phyloP scores from a whole-genome alignment of 179 eudicot genomes.

The Pouteria campechiana region DNA sequence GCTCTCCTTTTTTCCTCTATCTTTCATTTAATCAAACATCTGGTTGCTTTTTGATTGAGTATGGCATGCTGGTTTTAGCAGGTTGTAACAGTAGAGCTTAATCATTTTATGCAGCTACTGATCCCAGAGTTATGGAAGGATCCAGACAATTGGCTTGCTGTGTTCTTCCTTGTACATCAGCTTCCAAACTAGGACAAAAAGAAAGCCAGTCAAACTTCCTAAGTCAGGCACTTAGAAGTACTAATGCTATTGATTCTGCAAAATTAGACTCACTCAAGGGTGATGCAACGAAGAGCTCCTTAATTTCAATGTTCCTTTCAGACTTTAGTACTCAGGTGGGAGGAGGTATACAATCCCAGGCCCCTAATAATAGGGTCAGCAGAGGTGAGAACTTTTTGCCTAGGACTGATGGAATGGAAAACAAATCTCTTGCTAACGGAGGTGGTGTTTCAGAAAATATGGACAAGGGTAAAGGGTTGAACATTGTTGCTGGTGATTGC shows the following conservation, averaged over 20 bases:
- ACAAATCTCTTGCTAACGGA: slow-evolving; percentile 4
- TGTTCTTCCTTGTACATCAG: slow-evolving; percentile 14
- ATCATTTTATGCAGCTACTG: slow-evolving; percentile 23
- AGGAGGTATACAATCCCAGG: slow-evolving; percentile 10
- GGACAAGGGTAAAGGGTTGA: slow-evolving; percentile 13
- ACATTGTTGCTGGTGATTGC: slow-evolving; percentile 8
- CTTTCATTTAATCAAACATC: too few relatives aligned
- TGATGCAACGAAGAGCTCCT: slow-evolving; percentile 10
- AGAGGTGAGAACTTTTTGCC: slow-evolving; percentile 10
- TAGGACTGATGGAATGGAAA: slow-evolving; percentile 11
- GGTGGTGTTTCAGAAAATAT: slow-evolving; percentile 9
- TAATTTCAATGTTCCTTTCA: slow-evolving; percentile 10
- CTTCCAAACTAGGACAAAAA: slow-evolving; percentile 13
- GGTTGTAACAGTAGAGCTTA: too few relatives aligned
- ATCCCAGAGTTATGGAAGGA: slow-evolving; percentile 9
- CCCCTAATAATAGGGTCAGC: slow-evolving; percentile 5
- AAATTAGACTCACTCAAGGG: slow-evolving; percentile 11
- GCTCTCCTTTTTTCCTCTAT: too few relatives aligned
- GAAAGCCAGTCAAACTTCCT: slow-evolving; percentile 10
- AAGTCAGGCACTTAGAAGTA: slow-evolving; percentile 10
- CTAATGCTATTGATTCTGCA: slow-evolving; percentile 10
- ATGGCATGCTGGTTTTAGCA: too few relatives aligned
- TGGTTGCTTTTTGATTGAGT: too few relatives aligned
- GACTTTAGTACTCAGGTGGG: slow-evolving; percentile 11
- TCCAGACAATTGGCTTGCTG: slow-evolving; percentile 9